A percentile compares a stretch with the other conserved stretches of the same genome.
Evolutionary conservation across 1,284 basidiomycete genomes (phyloP).

Genomic region (Ustilago tritici): DNA sequence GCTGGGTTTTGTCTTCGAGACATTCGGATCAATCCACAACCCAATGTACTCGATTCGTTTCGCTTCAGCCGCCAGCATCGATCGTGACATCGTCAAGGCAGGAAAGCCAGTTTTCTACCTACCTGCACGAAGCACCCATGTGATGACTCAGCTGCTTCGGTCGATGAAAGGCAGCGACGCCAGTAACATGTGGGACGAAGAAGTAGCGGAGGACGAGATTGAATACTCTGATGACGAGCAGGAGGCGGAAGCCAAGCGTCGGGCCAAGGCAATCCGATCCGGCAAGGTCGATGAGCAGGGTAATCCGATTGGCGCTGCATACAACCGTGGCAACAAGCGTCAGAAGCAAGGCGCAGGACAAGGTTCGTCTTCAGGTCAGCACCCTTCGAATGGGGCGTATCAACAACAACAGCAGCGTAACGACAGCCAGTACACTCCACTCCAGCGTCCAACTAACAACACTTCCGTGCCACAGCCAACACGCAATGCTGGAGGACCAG

Average conservation of each 20-base stretch:
- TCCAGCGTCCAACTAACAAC: constrained; percentile 11
- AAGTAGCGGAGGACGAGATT: constrained; percentile 83
- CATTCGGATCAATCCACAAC: constrained; percentile 86
- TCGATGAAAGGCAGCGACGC: constrained; percentile 84
- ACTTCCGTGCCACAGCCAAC: constrained; percentile 8
- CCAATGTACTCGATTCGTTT: constrained; percentile 83
- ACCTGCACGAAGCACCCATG: constrained; percentile 80
- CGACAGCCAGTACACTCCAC: constrained; percentile 6
- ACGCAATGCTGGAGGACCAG: constrained; percentile 13
- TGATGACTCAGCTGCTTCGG: constrained; percentile 78
- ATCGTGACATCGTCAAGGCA: constrained; percentile 28
- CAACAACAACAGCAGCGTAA: constrained; percentile 11
- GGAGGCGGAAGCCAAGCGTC: constrained; percentile 77
- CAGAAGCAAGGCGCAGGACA: constrained; percentile 30
- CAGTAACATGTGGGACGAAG: constrained; percentile 91
- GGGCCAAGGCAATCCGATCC: constrained; percentile 64
- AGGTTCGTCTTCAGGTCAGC: constrained; percentile 12
- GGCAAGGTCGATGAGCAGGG: constrained; percentile 35
- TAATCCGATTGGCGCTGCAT: constrained; percentile 24
- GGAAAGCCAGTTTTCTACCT: constrained; percentile 78
- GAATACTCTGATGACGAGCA: constrained; percentile 92
- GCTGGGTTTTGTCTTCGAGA: constrained; percentile 87
- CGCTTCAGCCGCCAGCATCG: constrained; percentile 67
- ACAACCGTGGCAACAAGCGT: constrained; percentile 30
- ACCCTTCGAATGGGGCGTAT: constrained; percentile 4